These are phyloP conservation scores for Ascomycota sp. DNA, from an alignment of 2,329 filamentous ascomycete species.

Conservation along the genomic window DNA sequence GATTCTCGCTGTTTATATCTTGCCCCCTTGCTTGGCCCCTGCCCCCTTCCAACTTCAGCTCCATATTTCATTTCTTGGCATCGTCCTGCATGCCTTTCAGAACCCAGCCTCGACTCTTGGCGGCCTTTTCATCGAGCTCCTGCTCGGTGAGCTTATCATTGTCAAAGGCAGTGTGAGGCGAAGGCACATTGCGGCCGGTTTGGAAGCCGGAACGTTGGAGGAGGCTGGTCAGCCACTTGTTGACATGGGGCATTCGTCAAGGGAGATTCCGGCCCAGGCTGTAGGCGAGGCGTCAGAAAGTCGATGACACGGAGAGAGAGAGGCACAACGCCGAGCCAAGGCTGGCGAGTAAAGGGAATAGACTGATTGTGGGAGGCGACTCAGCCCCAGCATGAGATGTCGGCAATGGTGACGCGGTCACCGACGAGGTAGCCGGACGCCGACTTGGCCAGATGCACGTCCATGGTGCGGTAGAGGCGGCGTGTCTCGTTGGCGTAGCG, in stretches of 20 bases:
- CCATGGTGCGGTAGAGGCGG: conserved; percentile 61
- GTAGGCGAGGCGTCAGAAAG: too few relatives aligned
- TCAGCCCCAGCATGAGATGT: conserved; percentile 71
- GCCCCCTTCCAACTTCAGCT: too few relatives aligned
- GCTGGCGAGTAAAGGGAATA: background rate
- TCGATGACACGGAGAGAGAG: too few relatives aligned
- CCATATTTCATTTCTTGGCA: conserved; percentile 29
- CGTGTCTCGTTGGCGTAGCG: conserved; percentile 68
- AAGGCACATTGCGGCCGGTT: conserved; percentile 55
- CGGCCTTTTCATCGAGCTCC: conserved; percentile 36
- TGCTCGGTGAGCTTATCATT: conserved; percentile 22
- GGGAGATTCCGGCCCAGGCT: conserved; percentile 26
- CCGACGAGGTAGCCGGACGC: conserved; percentile 41
- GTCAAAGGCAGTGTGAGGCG: conserved; percentile 39
- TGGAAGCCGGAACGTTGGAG: conserved; percentile 49
- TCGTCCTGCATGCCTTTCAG: conserved; percentile 50
- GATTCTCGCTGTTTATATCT: too few relatives aligned
- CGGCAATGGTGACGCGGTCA: conserved; percentile 51
- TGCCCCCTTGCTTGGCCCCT: too few relatives aligned
- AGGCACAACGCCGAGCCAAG: too few relatives aligned
- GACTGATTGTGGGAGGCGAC: conserved; percentile 29
- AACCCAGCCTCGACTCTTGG: conserved; percentile 38
- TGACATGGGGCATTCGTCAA: conserved; percentile 53
- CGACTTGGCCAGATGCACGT: conserved; percentile 44
- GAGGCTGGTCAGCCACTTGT: conserved; percentile 59